Evolutionary conservation across 805 yeast species (phyloP).

Genomic region (Grigorovia transvaalensis): DNA sequence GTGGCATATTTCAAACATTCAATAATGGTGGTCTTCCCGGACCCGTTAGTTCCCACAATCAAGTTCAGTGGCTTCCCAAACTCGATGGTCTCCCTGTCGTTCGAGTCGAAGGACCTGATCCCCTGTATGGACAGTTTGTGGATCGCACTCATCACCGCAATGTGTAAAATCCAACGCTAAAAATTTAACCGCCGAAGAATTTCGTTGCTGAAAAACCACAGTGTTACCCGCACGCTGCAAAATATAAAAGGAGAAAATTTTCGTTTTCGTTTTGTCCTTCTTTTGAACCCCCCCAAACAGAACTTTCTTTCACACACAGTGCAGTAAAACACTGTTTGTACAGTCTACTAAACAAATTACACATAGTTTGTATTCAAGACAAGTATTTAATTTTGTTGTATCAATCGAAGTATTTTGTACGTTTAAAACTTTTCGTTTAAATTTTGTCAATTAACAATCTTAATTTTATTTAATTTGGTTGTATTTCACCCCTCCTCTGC

Average conservation of each 20-base stretch:
- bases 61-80: slow-evolving; percentile 86
- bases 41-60: slow-evolving; percentile 92
- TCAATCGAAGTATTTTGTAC: not conserved
- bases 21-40: slow-evolving; percentile 92
- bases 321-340: not conserved
- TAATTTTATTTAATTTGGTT: not conserved
- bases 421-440: not conserved
- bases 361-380: not conserved
- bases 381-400: not conserved
- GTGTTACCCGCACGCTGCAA: not conserved
- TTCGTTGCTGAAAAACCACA: not conserved
- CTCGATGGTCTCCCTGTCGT: slow-evolving; percentile 72
- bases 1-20: slow-evolving; percentile 91
- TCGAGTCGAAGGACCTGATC: slow-evolving; percentile 82
- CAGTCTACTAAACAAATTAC: not conserved
- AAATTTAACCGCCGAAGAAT: too few species aligned
- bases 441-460: not conserved
- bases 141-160: slow-evolving; percentile 32
- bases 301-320: not conserved
- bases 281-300: not conserved
- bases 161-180: not conserved
- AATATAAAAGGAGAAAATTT: not conserved
- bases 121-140: slow-evolving; percentile 71
- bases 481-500: not conserved
- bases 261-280: not conserved